Conservation (phyloP, 352 stramenopile genomes). For the Globisporangium cystogenes region DNA sequence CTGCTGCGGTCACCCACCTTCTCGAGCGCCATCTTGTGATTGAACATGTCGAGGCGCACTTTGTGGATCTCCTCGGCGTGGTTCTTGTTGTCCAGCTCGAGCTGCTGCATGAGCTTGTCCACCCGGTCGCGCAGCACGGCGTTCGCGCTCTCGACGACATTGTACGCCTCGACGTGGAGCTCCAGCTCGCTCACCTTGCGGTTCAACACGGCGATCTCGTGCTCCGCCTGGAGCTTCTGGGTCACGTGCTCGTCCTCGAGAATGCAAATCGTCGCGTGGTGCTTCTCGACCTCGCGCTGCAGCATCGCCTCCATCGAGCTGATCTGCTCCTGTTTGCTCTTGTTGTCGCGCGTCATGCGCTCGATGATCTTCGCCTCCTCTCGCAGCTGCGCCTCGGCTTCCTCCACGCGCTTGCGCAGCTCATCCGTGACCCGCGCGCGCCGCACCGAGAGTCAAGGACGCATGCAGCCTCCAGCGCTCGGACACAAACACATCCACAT, state of each 20-base stretch:
- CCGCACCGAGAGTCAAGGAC: constrained; percentile 17
- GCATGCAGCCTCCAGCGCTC: background rate
- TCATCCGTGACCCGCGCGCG: constrained; percentile 33
- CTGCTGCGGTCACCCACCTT: constrained; percentile 25
- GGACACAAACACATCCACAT: background rate
- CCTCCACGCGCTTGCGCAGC: constrained; percentile 60
- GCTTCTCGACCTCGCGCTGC: constrained; percentile 58
- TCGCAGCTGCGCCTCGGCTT: constrained; percentile 64
- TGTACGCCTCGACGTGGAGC: constrained; percentile 67
- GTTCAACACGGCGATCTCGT: constrained; percentile 58
- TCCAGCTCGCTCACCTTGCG: constrained; percentile 50
- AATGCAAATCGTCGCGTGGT: constrained; percentile 42
- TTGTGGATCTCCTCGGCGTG: constrained; percentile 76
- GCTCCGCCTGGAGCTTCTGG: constrained; percentile 46
- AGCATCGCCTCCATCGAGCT: constrained; percentile 56
- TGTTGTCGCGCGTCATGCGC: constrained; percentile 72
- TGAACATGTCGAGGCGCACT: constrained; percentile 78
- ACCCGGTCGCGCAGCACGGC: constrained; percentile 42
- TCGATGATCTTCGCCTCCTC: constrained; percentile 82
- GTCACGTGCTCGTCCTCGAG: constrained; percentile 57
- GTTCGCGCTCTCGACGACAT: constrained; percentile 60
- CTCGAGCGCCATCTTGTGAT: constrained; percentile 81
- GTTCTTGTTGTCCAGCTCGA: constrained; percentile 53
- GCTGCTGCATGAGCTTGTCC: constrained; percentile 57
- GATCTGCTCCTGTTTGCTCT: constrained; percentile 67